A percentile compares a stretch with the other conserved stretches of the same genome.
phyloP scores from a whole-genome alignment of 129 eudicot species.

The Helianthus tuberosus region DNA sequence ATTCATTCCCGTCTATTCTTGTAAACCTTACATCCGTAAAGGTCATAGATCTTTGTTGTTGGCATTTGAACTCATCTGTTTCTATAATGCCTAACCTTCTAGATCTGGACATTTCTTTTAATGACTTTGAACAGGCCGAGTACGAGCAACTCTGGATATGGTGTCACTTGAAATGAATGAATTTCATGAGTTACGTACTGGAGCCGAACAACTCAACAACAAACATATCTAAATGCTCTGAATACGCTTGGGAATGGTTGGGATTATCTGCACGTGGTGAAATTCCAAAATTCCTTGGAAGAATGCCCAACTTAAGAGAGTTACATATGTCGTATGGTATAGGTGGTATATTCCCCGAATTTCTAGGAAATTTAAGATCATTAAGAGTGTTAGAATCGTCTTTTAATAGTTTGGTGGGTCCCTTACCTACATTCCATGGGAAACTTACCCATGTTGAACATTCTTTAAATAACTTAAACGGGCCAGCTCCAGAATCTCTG shows the following conservation, averaged over 20 bases:
- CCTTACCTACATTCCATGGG: not conserved
- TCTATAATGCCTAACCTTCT: not conserved
- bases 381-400: too few species aligned
- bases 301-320: not conserved
- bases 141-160: not conserved
- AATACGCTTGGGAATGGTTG: not conserved
- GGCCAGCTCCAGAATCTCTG: not conserved
- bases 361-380: too few species aligned
- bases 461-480: too few species aligned
- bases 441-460: not conserved
- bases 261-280: not conserved
- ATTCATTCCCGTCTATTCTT: not conserved
- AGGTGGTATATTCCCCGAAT: not conserved
- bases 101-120: not conserved
- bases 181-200: not conserved
- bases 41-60: not conserved
- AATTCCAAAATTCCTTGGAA: conserved; percentile 1
- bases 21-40: not conserved
- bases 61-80: not conserved
- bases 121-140: not conserved
- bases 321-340: not conserved
- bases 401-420: not conserved
- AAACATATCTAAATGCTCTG: not conserved
- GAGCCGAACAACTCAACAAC: not conserved
- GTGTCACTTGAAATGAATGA: conserved; percentile 1